Percentiles rank a stretch among this genome's conserved stretches.
Evolutionary conservation across 1,284 basidiomycete species (phyloP).

Genomic region (Acaromyces ingoldii): DNA sequence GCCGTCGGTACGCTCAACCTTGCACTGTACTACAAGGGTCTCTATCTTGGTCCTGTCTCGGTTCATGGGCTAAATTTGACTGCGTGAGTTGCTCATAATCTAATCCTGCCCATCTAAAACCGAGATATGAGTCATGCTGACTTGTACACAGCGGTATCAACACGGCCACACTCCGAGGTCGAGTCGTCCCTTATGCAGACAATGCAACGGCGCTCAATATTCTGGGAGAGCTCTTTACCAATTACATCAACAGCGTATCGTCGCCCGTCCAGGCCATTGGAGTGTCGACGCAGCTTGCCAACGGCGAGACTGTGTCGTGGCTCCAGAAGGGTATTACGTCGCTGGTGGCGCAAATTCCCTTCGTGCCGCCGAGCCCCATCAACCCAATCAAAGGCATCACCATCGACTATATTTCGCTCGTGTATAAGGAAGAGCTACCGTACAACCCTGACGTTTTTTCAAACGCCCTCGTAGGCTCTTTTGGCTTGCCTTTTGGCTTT

Average conservation of each 20-base stretch:
- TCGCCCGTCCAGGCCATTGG: constrained; percentile 64
- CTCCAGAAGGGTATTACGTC: constrained; percentile 62
- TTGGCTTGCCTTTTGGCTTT: constrained; percentile 75
- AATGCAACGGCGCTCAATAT: constrained; percentile 56
- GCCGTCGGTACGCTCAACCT: constrained; percentile 68
- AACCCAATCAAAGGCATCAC: constrained; percentile 65
- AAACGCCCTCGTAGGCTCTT: constrained; percentile 60
- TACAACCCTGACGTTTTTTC: constrained; percentile 64
- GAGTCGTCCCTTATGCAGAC: constrained; percentile 60
- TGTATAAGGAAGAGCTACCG: constrained; percentile 59
- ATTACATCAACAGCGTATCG: constrained; percentile 65
- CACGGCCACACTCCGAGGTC: constrained; percentile 62
- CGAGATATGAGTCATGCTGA: constrained; percentile 4
- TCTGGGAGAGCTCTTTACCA: constrained; percentile 66
- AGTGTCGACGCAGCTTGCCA: constrained; percentile 58
- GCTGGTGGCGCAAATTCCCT: constrained; percentile 62
- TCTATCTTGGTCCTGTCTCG: constrained; percentile 63
- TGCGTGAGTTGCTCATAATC: constrained; percentile 6
- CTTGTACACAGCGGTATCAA: constrained; percentile 55
- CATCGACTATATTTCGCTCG: constrained; percentile 63
- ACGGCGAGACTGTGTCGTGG: constrained; percentile 64
- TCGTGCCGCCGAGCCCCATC: constrained; percentile 60
- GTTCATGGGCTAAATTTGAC: constrained; percentile 39
- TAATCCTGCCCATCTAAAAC: background rate
- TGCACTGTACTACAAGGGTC: constrained; percentile 61